These are phyloP conservation scores for Solanum habrochaites DNA, from an alignment of 257 asterid species.

Conservation along the genomic window DNA sequence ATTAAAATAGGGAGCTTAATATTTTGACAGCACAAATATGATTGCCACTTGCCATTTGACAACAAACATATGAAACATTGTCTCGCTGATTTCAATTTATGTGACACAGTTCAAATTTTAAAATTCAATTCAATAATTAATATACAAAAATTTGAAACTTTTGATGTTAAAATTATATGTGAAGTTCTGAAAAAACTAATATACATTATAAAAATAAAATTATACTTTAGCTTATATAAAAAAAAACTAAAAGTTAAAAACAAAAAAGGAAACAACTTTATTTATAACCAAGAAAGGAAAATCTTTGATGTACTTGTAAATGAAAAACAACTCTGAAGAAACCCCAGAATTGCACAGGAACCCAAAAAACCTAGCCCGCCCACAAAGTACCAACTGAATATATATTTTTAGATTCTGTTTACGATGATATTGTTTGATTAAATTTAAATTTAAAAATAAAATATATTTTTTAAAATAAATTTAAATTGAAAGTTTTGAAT, in stretches of 20 bases:
- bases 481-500: fast-evolving
- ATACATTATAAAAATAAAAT: too few species aligned
- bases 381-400: slow-evolving; percentile 3
- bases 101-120: not conserved
- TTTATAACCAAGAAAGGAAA: not conserved
- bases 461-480: too few species aligned
- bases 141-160: too few species aligned
- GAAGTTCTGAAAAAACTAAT: too few species aligned
- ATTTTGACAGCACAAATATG: not conserved
- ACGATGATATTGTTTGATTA: fast-evolving
- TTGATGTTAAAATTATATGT: too few species aligned
- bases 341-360: not conserved
- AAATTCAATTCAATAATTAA: too few species aligned
- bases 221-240: not conserved
- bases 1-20: not conserved
- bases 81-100: too few species aligned
- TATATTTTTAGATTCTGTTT: not conserved
- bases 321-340: not conserved
- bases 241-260: not conserved
- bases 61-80: not conserved
- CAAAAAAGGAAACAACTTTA: not conserved
- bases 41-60: not conserved
- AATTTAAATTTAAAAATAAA: too few species aligned
- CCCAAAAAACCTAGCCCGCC: slow-evolving; percentile 7
- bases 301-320: not conserved